Conservation (phyloP, 2,329 filamentous ascomycete genomes). For the Coleophoma crateriformis region DNA sequence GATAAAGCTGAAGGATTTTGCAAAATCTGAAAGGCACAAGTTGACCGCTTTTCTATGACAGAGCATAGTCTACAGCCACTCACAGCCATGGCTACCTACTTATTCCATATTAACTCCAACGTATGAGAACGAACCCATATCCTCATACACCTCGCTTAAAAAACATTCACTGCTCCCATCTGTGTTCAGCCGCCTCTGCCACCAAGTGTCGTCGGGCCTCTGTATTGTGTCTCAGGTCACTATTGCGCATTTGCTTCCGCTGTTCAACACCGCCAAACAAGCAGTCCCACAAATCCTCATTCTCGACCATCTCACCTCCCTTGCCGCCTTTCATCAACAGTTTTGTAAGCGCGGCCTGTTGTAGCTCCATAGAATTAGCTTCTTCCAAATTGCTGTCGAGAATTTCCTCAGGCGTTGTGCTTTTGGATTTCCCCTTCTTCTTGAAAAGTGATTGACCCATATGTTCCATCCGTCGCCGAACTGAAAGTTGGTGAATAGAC, state of each 20-base stretch:
- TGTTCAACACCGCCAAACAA: constrained; percentile 58
- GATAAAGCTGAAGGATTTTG: too few relatives aligned
- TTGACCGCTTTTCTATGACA: too few relatives aligned
- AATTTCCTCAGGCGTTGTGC: constrained; percentile 36
- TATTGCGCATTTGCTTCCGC: constrained; percentile 5
- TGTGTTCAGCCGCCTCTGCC: constrained; percentile 47
- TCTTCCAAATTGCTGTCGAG: constrained; percentile 65
- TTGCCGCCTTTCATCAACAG: constrained; percentile 65
- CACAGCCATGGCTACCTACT: too few relatives aligned
- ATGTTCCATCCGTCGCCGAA: constrained; percentile 71
- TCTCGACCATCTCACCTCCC: constrained; percentile 74
- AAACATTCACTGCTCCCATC: constrained; percentile 11
- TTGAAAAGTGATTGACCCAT: constrained; percentile 44
- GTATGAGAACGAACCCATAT: not conserved
- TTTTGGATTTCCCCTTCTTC: constrained; percentile 33
- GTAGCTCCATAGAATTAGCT: constrained; percentile 79
- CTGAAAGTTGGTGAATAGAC: constrained; percentile 83
- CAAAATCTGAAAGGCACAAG: too few relatives aligned
- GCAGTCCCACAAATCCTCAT: constrained; percentile 82
- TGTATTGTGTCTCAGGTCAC: constrained; percentile 11
- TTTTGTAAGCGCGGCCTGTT: constrained; percentile 64
- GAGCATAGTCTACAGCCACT: too few relatives aligned
- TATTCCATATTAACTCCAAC: not conserved
- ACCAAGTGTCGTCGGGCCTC: constrained; percentile 32
- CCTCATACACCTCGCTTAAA: not conserved